Evolutionary conservation across 1,284 basidiomycete genomes (phyloP).

Genomic region (Boletus mariae): DNA sequence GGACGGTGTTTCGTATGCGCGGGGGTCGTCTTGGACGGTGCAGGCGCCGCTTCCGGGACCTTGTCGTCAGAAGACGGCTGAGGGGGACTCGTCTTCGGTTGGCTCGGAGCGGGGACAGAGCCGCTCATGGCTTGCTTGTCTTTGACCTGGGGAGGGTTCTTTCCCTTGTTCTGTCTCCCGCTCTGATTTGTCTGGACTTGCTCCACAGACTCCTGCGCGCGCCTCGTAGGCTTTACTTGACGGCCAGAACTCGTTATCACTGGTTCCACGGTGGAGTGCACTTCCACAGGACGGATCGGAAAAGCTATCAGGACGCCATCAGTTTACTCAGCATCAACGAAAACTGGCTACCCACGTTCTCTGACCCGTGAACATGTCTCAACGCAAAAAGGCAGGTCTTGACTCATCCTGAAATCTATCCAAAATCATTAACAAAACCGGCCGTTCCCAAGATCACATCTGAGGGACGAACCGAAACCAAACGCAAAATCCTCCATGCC

Average conservation of each 20-base stretch:
- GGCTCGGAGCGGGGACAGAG: neutral
- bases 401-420: constrained; percentile 31
- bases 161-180: constrained; percentile 5
- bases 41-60: neutral
- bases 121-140: neutral
- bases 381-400: constrained; percentile 30
- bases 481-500: constrained; percentile 27
- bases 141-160: neutral
- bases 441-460: neutral
- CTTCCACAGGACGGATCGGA: constrained; percentile 10
- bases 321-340: constrained; percentile 3
- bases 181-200: neutral
- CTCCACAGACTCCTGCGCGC: constrained; percentile 14
- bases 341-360: constrained; percentile 19
- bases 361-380: constrained; percentile 26
- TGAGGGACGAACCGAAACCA: constrained; percentile 25
- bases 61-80: neutral
- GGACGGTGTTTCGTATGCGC: constrained; percentile 4
- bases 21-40: neutral
- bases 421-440: neutral
- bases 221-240: constrained; percentile 18
- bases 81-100: neutral
- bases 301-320: constrained; percentile 12
- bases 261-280: constrained; percentile 4
- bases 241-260: constrained; percentile 24